phyloP scores from a whole-genome alignment of 1,284 basidiomycete species.

The Cryptococcus sp. region DNA sequence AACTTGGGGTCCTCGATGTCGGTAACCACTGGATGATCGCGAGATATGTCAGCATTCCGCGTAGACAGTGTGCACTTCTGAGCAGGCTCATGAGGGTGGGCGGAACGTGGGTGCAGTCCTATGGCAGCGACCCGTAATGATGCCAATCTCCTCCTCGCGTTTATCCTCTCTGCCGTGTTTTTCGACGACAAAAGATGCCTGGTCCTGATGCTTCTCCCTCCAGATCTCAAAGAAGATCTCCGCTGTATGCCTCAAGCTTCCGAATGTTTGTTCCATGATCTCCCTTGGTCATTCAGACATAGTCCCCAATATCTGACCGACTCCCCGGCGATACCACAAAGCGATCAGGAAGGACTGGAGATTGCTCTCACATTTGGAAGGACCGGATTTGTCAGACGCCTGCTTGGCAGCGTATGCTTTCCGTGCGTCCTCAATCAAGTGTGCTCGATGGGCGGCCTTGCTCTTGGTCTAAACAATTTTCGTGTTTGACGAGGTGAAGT shows the following conservation, averaged over 20 bases:
- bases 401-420: slow-evolving; percentile 84
- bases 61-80: background rate
- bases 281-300: too few relatives aligned
- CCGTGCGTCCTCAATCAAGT: slow-evolving; percentile 82
- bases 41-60: background rate
- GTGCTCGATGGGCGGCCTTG: slow-evolving; percentile 61
- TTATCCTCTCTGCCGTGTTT: too few relatives aligned
- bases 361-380: slow-evolving; percentile 27
- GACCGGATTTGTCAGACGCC: slow-evolving; percentile 47
- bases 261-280: too few relatives aligned
- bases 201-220: too few relatives aligned
- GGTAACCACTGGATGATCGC: slow-evolving; percentile 66
- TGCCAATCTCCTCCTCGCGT: too few relatives aligned
- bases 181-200: too few relatives aligned
- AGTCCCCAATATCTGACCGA: too few relatives aligned
- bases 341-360: too few relatives aligned
- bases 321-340: too few relatives aligned
- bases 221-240: too few relatives aligned
- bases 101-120: background rate
- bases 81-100: slow-evolving; percentile 3
- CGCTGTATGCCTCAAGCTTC: too few relatives aligned
- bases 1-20: slow-evolving; percentile 94
- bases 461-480: slow-evolving; percentile 27
- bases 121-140: too few relatives aligned
- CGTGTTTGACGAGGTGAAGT: background rate